These are phyloP conservation scores for Lasiodiplodia citricola DNA, from an alignment of 2,329 filamentous ascomycete species.

Conservation along the genomic window DNA sequence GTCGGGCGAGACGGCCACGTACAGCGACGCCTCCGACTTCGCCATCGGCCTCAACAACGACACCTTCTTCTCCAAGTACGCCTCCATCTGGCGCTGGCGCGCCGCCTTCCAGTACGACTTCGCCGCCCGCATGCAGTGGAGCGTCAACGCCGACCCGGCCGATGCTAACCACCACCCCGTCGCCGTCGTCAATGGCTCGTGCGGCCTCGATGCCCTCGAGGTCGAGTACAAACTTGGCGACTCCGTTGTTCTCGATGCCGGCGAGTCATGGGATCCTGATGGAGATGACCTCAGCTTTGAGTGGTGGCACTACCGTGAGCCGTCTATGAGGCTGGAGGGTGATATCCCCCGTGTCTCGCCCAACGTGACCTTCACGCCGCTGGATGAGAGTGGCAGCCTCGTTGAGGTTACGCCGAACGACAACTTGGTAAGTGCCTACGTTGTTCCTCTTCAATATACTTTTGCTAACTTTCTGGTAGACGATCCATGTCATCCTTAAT, in stretches of 20 bases:
- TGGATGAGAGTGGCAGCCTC: slow-evolving; percentile 10
- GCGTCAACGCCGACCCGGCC: slow-evolving; percentile 25
- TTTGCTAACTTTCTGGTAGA: slow-evolving; percentile 15
- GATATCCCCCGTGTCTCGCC: slow-evolving; percentile 3
- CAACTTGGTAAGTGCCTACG: slow-evolving; percentile 22
- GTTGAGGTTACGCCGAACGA: slow-evolving; percentile 22
- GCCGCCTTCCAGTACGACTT: slow-evolving; percentile 51
- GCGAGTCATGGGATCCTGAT: slow-evolving; percentile 32
- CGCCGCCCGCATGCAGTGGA: slow-evolving; percentile 51
- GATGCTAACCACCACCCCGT: slow-evolving; percentile 31
- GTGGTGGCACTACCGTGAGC: slow-evolving; percentile 33
- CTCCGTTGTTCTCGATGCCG: slow-evolving; percentile 29
- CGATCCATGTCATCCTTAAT: slow-evolving; percentile 28
- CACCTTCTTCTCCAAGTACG: slow-evolving; percentile 36
- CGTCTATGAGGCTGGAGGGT: slow-evolving; percentile 8
- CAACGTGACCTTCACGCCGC: slow-evolving; percentile 17
- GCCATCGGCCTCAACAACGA: slow-evolving; percentile 43
- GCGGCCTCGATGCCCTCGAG: slow-evolving; percentile 24
- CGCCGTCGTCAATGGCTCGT: slow-evolving; percentile 29
- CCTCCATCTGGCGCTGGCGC: slow-evolving; percentile 52
- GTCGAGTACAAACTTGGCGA: slow-evolving; percentile 24
- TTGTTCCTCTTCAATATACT: not conserved
- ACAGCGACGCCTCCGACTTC: slow-evolving; percentile 42
- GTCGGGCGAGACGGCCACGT: slow-evolving; percentile 32
- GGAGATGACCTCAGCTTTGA: slow-evolving; percentile 29